phyloP scores from a whole-genome alignment of 805 yeast genomes.

The Hemisphaericaspora nanyangensis region DNA sequence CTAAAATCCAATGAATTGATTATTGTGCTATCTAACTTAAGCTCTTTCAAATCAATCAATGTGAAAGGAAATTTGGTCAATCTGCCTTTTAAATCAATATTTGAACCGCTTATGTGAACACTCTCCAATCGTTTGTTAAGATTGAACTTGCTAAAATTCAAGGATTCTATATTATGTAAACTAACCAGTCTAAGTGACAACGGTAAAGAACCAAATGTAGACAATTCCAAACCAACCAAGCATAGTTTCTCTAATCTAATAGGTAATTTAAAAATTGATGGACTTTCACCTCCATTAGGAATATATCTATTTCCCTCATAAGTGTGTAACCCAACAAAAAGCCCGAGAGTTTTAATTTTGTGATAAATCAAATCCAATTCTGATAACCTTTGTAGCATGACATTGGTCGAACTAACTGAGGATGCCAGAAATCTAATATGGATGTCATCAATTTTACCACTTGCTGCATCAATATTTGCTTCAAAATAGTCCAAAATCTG shows the following conservation, averaged over 20 bases:
- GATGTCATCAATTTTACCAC: conserved; percentile 1
- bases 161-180: conserved; percentile 2
- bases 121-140: conserved; percentile 4
- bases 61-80: conserved; percentile 7
- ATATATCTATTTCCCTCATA: not conserved
- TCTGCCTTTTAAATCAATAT: conserved; percentile 5
- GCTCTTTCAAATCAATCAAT: conserved; percentile 6
- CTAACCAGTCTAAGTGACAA: conserved; percentile 2
- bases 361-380: conserved; percentile 1
- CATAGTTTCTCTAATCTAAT: conserved; percentile 4
- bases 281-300: conserved; percentile 1
- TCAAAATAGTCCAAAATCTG: conserved; percentile 8
- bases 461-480: not conserved
- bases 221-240: conserved; percentile 5
- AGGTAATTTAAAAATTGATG: conserved; percentile 4
- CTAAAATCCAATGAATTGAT: conserved; percentile 5
- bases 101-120: conserved; percentile 4
- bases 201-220: conserved; percentile 6
- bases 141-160: conserved; percentile 7
- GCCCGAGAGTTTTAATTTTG: conserved; percentile 7
- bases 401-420: conserved; percentile 1
- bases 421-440: conserved; percentile 8
- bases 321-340: conserved; percentile 8
- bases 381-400: conserved; percentile 2
- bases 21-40: conserved; percentile 8